Evolutionary conservation across 768 basidiomycete genomes (phyloP).

Genomic region (Zangia roseola): DNA sequence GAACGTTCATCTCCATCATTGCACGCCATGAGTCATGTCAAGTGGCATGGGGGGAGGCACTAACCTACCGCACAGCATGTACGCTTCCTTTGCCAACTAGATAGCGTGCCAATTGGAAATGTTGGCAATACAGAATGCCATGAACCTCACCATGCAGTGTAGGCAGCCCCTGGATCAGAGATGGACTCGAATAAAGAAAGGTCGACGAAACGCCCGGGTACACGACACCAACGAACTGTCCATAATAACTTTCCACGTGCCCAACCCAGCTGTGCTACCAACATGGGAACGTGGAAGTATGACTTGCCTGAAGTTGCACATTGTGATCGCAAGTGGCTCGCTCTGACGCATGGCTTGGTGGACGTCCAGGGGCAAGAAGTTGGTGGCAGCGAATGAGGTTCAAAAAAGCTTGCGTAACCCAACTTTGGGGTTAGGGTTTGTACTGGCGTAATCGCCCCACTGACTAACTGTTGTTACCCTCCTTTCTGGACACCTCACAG

Average conservation of each 20-base stretch:
- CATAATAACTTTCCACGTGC: background rate
- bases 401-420: slow-evolving; percentile 9
- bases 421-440: slow-evolving; percentile 24
- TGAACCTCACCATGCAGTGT: slow-evolving; percentile 3
- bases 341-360: too few species aligned
- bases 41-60: background rate
- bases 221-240: too few species aligned
- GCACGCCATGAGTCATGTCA: background rate
- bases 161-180: background rate
- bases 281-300: background rate
- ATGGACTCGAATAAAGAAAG: background rate
- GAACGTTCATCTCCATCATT: background rate
- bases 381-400: background rate
- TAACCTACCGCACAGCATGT: slow-evolving; percentile 5
- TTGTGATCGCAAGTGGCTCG: too few species aligned
- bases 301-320: too few species aligned
- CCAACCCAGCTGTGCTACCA: slow-evolving; percentile 8
- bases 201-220: too few species aligned
- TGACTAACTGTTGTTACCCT: slow-evolving; percentile 5
- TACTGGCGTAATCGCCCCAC: background rate
- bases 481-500: too few species aligned
- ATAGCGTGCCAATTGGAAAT: slow-evolving; percentile 21
- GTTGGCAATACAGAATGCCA: background rate
- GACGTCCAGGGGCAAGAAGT: too few species aligned
- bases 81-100: background rate